Base-by-base conservation (phyloP, 768 basidiomycete species). In the Amylocystis lapponica region DNA sequence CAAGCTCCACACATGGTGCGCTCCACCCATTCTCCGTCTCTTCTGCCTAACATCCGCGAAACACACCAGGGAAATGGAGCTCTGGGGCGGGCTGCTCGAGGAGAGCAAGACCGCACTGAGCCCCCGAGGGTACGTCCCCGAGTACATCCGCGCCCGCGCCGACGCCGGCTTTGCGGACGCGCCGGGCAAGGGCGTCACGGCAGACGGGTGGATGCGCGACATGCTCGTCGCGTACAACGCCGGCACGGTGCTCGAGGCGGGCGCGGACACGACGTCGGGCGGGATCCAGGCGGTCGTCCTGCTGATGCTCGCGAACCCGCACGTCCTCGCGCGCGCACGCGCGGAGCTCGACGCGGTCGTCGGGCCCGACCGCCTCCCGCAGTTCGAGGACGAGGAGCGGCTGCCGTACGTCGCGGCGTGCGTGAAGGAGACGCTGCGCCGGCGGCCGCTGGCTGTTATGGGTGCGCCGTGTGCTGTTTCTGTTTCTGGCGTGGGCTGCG, bases 261-360 rank as follows among this genome's bases (percentile, higher is more conserved):
- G 60, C 14, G 56, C 60, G 10, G 62, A 63, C 35, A 63, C 62
- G 7, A 57, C 56, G 2, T 48, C 60, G 11, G 50, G 51, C 25
- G 52, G 57, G 17, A 53, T 64, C 34, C 53, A 55, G 27, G 36
- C 55, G n/a, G 57, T 63, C 39, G 34, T 65, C 19, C 55, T 60
- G 1, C 52, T 55, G 17, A 53, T 57, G 33, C 43, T 48, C 14
- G 26, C 31, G 26, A 40, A 51, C 21, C 54, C 54, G 16, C 40
- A 45, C 19, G 50, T 49, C 2, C 45, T 52, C 33, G 66, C 50
- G 33, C 73, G 71, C 27, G 82, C 79, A 0, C 80, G 83, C 51
- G 63, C 66, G 16, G 81, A 86, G 44, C 67, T 86, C 16, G 84
- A 85, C 50, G 46, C 51, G 0, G 72, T 81, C n/a, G 61, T 76